Evolutionary conservation across 176 grass and related monocot genomes (phyloP).

Genomic region (Ananas comosus): DNA sequence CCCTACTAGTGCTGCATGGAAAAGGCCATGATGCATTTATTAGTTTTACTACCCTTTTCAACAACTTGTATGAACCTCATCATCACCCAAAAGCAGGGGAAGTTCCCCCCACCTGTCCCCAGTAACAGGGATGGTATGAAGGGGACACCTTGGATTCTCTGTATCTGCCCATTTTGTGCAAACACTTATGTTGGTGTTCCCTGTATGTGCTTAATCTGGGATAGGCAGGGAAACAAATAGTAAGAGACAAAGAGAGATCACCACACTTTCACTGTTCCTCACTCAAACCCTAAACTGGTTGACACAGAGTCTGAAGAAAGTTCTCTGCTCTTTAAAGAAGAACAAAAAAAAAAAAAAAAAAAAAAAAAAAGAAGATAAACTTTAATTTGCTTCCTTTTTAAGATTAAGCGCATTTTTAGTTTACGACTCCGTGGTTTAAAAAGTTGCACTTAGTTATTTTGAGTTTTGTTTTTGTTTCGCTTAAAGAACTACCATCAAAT

Average conservation of each 20-base stretch:
- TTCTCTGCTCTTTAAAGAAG: neutral
- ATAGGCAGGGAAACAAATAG: neutral
- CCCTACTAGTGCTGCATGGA: too few species aligned
- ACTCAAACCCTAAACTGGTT: neutral
- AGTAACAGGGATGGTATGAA: slow-evolving; percentile 12
- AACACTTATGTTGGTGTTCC: neutral
- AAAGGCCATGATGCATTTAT: too few species aligned
- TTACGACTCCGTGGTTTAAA: too few species aligned
- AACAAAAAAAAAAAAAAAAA: too few species aligned
- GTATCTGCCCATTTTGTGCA: neutral
- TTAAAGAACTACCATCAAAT: too few species aligned
- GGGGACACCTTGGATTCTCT: neutral
- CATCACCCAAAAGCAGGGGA: slow-evolving; percentile 8
- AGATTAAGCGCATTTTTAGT: too few species aligned
- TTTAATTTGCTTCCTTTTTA: too few species aligned
- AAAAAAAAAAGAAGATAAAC: too few species aligned
- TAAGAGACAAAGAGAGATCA: neutral
- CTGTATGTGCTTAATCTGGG: too few species aligned
- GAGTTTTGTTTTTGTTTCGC: too few species aligned
- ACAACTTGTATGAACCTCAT: neutral
- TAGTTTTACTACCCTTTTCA: neutral
- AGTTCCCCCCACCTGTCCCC: slow-evolving; percentile 5
- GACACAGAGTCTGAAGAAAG: neutral
- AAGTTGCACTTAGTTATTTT: too few species aligned
- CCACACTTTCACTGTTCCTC: neutral